Conservation (phyloP, 345 rosid genomes). For the Luvunga scandens region DNA sequence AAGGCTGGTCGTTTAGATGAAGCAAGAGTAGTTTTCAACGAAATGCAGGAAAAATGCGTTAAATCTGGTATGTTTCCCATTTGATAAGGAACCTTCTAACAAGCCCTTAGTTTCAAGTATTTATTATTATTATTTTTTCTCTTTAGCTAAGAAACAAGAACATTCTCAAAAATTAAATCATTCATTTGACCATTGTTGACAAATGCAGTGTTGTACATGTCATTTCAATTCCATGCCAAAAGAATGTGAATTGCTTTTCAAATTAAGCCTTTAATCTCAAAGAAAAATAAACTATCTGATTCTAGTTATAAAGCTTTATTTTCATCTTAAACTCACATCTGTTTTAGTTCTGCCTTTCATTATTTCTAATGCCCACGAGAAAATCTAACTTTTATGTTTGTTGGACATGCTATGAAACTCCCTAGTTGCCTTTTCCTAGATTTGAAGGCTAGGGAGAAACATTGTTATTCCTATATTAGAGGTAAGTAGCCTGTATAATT, state of each 20-base stretch:
- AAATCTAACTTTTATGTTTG: background rate
- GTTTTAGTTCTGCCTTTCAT: background rate
- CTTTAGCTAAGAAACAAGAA: background rate
- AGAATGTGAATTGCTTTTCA: background rate
- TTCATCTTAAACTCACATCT: background rate
- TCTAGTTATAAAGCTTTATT: background rate
- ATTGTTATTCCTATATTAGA: background rate
- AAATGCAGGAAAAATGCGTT: slow-evolving; percentile 53
- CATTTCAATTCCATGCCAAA: background rate
- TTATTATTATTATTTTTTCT: background rate
- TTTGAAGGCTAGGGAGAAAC: background rate
- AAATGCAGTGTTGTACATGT: background rate
- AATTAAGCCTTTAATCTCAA: background rate
- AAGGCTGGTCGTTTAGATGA: slow-evolving; percentile 71
- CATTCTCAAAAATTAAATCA: background rate
- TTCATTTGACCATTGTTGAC: background rate
- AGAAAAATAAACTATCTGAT: background rate
- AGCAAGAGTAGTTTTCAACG: slow-evolving; percentile 60
- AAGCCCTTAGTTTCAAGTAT: background rate
- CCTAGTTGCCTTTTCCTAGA: background rate
- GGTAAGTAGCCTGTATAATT: background rate
- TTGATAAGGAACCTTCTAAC: background rate
- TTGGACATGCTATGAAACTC: background rate
- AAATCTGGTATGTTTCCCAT: slow-evolving; percentile 61
- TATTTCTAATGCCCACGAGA: background rate